These are phyloP conservation scores for Dryas octopetala DNA, from an alignment of 306 rosid species.

Conservation along the genomic window DNA sequence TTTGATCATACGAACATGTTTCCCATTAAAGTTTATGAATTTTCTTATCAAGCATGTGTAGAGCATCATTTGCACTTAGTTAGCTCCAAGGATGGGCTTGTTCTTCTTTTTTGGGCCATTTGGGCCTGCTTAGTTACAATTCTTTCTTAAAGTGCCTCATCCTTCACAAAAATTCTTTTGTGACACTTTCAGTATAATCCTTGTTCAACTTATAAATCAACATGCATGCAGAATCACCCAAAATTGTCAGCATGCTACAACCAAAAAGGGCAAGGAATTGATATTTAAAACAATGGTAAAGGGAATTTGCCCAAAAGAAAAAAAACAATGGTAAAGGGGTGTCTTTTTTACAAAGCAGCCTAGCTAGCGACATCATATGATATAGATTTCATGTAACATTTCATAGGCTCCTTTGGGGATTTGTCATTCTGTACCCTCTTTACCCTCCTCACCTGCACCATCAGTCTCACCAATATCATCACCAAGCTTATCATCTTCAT, in stretches of 20 bases:
- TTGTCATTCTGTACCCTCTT: constrained; percentile 5
- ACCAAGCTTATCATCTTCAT: constrained; percentile 28
- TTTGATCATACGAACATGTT: no score
- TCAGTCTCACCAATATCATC: constrained; percentile 27
- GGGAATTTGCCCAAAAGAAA: no score
- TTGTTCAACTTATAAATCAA: neutral
- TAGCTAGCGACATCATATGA: constrained; percentile 11
- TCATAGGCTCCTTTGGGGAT: constrained; percentile 20
- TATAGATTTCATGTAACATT: constrained; percentile 16
- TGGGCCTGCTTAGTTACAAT: neutral
- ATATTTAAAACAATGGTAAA: neutral
- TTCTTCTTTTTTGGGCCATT: neutral
- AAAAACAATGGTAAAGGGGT: neutral
- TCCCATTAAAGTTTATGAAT: no score
- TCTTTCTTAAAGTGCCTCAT: neutral
- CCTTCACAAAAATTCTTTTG: neutral
- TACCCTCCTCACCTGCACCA: constrained; percentile 9
- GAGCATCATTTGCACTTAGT: no score
- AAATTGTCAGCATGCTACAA: neutral
- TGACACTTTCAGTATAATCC: neutral
- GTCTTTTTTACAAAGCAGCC: constrained; percentile 7
- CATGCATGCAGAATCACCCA: neutral
- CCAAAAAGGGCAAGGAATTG: neutral
- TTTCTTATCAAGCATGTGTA: no score
- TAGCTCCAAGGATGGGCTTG: neutral